A percentile compares a stretch with the other conserved stretches of the same genome.
Conservation (phyloP, 1,284 basidiomycete genomes). For the Lignosus rhinocerotis region DNA sequence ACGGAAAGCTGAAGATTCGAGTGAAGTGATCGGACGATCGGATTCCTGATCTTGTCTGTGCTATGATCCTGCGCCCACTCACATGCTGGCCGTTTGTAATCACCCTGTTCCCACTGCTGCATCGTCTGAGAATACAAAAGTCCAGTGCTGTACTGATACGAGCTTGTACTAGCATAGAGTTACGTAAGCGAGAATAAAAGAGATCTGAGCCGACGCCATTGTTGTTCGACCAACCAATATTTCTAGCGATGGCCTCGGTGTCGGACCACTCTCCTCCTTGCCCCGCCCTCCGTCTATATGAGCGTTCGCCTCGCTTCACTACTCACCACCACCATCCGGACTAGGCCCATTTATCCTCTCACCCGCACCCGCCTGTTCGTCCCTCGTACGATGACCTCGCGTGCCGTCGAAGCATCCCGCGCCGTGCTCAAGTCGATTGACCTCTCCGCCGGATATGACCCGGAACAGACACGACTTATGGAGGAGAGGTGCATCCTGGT, state of each 20-base stretch:
- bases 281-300: constrained; percentile 22
- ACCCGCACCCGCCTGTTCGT: neutral
- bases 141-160: neutral
- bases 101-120: neutral
- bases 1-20: constrained; percentile 48
- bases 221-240: neutral
- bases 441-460: constrained; percentile 69
- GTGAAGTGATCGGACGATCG: constrained; percentile 30
- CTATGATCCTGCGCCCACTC: neutral
- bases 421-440: constrained; percentile 70
- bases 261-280: constrained; percentile 2
- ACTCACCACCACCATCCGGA: constrained; percentile 23
- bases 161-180: neutral
- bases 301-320: constrained; percentile 22
- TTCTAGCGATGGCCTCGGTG: neutral
- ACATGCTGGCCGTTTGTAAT: neutral
- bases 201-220: neutral
- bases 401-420: constrained; percentile 58
- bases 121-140: neutral
- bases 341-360: constrained; percentile 6
- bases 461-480: constrained; percentile 89
- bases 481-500: constrained; percentile 97
- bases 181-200: constrained; percentile 14
- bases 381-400: constrained; percentile 33
- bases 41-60: neutral